Conservation (phyloP, 2,329 filamentous ascomycete genomes). For the Hypoxylon sp. region DNA sequence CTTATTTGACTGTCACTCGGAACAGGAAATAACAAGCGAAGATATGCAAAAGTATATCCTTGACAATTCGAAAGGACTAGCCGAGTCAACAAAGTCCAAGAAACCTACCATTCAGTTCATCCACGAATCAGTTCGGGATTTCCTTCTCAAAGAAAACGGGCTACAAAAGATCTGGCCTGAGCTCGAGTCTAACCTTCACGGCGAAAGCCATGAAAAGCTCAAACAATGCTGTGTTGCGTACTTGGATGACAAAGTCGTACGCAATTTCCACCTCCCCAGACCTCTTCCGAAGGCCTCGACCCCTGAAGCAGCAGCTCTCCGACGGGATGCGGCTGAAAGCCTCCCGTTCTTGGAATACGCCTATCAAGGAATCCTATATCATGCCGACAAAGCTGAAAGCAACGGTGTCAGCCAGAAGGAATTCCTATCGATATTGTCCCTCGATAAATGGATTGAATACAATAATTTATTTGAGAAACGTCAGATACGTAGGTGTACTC, state of each 20-base stretch:
- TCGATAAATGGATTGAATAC: background rate
- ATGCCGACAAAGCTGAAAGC: conserved; percentile 1
- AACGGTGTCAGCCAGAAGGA: background rate
- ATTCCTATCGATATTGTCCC: background rate
- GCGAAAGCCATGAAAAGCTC: conserved; percentile 59
- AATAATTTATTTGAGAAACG: conserved; percentile 1
- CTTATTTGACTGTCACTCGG: conserved; percentile 42
- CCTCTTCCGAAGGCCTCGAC: background rate
- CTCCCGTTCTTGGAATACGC: conserved; percentile 13
- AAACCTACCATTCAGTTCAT: conserved; percentile 64
- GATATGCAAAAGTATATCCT: conserved; percentile 57
- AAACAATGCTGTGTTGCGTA: conserved; percentile 48
- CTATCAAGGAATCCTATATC: background rate
- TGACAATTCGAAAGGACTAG: conserved; percentile 65
- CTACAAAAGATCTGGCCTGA: conserved; percentile 52
- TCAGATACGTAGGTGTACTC: background rate
- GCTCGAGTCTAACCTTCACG: conserved; percentile 35
- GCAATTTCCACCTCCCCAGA: background rate
- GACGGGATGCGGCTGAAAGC: background rate
- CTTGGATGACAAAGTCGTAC: background rate
- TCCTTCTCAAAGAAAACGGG: conserved; percentile 58
- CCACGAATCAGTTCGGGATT: conserved; percentile 67
- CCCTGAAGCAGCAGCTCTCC: background rate
- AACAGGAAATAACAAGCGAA: conserved; percentile 41
- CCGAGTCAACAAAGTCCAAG: conserved; percentile 57